Evolutionary conservation across 2,329 filamentous ascomycete genomes (phyloP), one percentile per base, ranked within the genome.

Genomic region (Alternaria hordeiaustralica): DNA sequence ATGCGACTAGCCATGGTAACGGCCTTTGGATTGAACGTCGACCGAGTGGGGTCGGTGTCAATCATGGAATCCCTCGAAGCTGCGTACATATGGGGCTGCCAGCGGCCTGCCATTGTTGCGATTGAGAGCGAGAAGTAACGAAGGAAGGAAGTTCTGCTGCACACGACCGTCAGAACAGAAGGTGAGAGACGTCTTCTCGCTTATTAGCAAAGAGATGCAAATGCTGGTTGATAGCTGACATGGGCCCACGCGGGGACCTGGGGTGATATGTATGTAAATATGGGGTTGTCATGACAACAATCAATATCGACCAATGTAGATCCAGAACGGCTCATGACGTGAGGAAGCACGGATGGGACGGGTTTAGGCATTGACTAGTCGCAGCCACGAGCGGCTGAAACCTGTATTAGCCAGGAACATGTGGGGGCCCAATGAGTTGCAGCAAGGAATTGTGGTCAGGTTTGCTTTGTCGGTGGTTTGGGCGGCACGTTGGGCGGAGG

Each of bases 11-110:
- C 91, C 76, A 93, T 87, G 21, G 93, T 94, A 53, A 94, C 87
- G 63, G 92, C 91, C 79, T 94, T 96, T 53, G 95, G 94, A 74
- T 97, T 94, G 80, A 96, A 97, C n/a, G 82, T 74, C 74, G 83
- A 78, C 79, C 76, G 77, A 15, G 55, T 54, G 23, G 60, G 60
- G 82, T 77, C 82, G 86, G 84, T 70, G 78, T 81, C 55, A 78
- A 80, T 86, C 78, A 81, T 86, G 51, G 84, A 82, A 75, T 88
- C 85, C 72, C 84, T 76, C 62, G 75, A 66, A 25, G 75, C 64
- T 67, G 86, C 73, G 81, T 96, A 96, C 80, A 95, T 86, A 83
- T 90, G 96, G 59, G 92, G 92, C 79, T 87, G 87, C 74, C 85
- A 82, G 75, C 84, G 84, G 72, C 75, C 75, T 69, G 72, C 63